Base-by-base conservation (phyloP, 257 asterid species). In the Solanum paucissectum region DNA sequence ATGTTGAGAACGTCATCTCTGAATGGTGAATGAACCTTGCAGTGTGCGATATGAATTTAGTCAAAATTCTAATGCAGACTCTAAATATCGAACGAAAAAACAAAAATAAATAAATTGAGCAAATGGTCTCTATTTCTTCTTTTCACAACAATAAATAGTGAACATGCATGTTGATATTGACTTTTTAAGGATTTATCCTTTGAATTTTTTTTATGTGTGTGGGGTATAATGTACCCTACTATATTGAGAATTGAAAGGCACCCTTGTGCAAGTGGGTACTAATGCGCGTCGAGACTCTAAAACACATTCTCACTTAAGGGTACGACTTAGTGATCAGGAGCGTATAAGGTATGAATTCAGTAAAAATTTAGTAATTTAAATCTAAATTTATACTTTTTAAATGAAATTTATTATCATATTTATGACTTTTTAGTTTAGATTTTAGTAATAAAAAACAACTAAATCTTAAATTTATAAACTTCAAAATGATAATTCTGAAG, bases 1-100 rank as follows among this genome's bases (percentile, higher is more conserved):
- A 16, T 52, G 1, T 6, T 52, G 9, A 16, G 23, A 52, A 9
- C 3, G 9, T 1, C 1, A 52, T 3, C 0, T 49, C 0, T 21
- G 20, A 49, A 14, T 14, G 58, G 3, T 23, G 1, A 52, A 52
- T 52, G 4, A 3, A 18, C n/a, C 9, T 18, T 52, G 2, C 0
- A 1, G 1, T 52, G 0, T 16, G 7, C 1, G 0, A 52, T 52
- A 1, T 5, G 0, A 0, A 52, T 6, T 52, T 52, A 2, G 0
- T 49, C 3, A 0, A 0, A 14, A 18, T 14, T 52, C 1, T 1
- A 16, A 16, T 2, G 0, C 0, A 6, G 3, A 18, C 4, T 52
- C 3, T 0, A 1, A 18, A 52, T 14, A 52, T 18, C 9, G n/a
- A 52, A 1, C 0, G 0, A 0, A 1, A 52, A 52, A 52, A 0